Evolutionary conservation across 805 yeast genomes (phyloP).

Genomic region (Candida germanica): DNA sequence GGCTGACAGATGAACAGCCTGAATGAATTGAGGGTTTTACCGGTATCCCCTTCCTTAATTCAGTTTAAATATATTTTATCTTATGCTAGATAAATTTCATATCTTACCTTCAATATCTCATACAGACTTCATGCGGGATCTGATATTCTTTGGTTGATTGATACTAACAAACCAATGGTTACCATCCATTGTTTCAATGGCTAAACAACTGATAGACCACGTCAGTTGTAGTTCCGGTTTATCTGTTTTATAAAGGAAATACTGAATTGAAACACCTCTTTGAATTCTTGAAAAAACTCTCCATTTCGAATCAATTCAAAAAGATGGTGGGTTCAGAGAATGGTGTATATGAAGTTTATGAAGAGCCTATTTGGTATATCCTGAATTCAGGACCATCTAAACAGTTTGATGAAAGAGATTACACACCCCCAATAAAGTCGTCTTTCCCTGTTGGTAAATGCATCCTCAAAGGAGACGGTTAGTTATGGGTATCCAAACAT

Average conservation of each 20-base stretch:
- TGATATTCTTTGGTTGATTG: no score
- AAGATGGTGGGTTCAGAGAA: conserved; percentile 11
- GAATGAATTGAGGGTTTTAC: no score
- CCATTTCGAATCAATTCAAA: conserved; percentile 31
- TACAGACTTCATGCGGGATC: no score
- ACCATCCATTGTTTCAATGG: no score
- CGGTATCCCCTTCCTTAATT: no score
- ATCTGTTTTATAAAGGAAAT: conserved; percentile 63
- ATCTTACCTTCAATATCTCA: no score
- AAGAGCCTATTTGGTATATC: conserved; percentile 43
- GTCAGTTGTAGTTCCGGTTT: conserved; percentile 62
- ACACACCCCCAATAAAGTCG: conserved; percentile 38
- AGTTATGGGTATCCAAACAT: conserved; percentile 73
- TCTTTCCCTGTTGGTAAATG: conserved; percentile 47
- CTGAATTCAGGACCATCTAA: conserved; percentile 45
- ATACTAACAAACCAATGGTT: no score
- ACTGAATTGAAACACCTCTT: conserved; percentile 58
- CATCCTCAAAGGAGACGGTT: conserved; percentile 67
- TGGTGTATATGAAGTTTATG: conserved; percentile 19
- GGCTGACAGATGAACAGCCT: no score
- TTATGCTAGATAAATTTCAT: no score
- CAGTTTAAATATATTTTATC: no score
- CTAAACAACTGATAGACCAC: no score
- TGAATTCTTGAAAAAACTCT: conserved; percentile 31
- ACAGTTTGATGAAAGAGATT: conserved; percentile 27